Base-by-base conservation (phyloP, 345 rosid species). In the Gossypium ekmanianum region DNA sequence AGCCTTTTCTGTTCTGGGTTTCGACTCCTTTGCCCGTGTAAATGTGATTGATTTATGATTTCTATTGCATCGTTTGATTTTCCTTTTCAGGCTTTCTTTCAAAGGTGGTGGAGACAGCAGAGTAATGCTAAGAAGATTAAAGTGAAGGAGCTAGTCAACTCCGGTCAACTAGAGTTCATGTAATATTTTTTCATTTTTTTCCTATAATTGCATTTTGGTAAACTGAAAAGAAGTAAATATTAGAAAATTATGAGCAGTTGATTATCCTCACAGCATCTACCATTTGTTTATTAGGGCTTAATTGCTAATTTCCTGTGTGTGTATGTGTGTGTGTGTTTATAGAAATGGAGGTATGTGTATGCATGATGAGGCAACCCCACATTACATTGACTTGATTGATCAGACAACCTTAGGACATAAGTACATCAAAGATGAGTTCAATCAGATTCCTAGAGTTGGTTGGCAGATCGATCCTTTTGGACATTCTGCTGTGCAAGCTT, bases 101-200 rank as follows among this genome's bases (percentile, higher is more conserved):
- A 92, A 83, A 84, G 97, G 83, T 94, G 98, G 97, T 94, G 98
- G 98, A 90, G 97, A 64, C 98, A 94, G 83, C 98, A 92, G 84
- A 92, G 93, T 73, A 81, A 84, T 44, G 77, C 85, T 22, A 88
- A 81, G 87, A 92, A 90, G 84, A 73, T 79, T 68, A 86, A 85
- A 77, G 97, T 94, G 74, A 90, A 86, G 85, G 88, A 84, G 87
- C 91, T 94, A 54, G 98, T 92, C 73, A 79, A 85, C 77, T 88
- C 93, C 3, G 96, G 98, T 81, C 97, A 90, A 81, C 85, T 94
- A 4, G 98, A 94, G 81, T 94, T 94, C 92, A 92, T 94, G 98
- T 94, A 79, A 74, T 71, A 24, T 1, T 51, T 65, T 77, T 18
- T 14, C 22, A 4, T 50, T 39, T 45, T 34, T 54, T 47, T 72